Evolutionary conservation across 257 asterid genomes (phyloP).

Genomic region (Cynanchum wilfordii): DNA sequence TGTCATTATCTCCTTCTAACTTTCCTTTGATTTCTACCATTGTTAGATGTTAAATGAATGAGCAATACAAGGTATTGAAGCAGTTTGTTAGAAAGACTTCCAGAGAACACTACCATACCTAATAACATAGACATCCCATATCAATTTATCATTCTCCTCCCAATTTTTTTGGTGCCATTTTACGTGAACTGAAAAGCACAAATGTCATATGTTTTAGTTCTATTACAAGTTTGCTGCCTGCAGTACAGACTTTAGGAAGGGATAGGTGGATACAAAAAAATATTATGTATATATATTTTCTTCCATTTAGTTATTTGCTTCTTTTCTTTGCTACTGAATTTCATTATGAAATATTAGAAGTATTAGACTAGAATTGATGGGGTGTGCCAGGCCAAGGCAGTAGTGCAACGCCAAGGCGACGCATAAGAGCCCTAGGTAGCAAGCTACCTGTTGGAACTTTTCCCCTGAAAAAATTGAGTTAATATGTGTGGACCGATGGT

Average conservation of each 20-base stretch:
- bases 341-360: no score
- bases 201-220: background rate
- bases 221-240: background rate
- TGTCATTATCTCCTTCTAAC: background rate
- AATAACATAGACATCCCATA: background rate
- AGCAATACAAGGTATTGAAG: background rate
- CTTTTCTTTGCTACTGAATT: no score
- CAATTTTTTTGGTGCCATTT: constrained; percentile 11
- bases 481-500: background rate
- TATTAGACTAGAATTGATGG: no score
- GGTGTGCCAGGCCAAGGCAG: no score
- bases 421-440: no score
- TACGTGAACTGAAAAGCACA: constrained; percentile 9
- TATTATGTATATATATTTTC: no score
- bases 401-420: no score
- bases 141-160: constrained; percentile 14
- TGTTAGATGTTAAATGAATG: background rate
- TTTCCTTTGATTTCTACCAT: constrained; percentile 1
- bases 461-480: constrained; percentile 1
- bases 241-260: background rate
- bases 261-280: no score
- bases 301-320: no score
- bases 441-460: background rate
- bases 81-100: constrained; percentile 2
- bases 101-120: background rate